These are phyloP conservation scores for Chamaecrista fasciculata DNA, from an alignment of 306 rosid genomes.

Conservation along the genomic window DNA sequence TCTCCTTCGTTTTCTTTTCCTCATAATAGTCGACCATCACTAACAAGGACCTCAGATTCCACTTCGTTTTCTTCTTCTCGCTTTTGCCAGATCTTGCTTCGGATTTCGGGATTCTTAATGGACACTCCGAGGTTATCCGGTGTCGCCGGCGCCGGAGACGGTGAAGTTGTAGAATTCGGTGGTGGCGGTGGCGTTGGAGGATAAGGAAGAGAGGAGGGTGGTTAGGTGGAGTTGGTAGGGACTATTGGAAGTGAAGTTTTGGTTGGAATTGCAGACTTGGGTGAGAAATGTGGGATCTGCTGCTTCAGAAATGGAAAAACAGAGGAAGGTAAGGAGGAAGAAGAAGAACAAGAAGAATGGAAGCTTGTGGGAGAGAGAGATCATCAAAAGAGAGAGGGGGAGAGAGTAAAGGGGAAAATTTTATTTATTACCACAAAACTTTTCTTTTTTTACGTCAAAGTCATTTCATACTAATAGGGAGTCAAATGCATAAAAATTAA, in stretches of 20 bases:
- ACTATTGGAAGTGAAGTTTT: background rate
- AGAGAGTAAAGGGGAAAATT: no score
- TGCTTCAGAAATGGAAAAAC: background rate
- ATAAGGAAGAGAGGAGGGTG: slow-evolving; percentile 13
- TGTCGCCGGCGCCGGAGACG: background rate
- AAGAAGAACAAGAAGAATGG: background rate
- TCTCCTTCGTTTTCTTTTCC: background rate
- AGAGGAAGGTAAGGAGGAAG: background rate
- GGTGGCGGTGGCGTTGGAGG: slow-evolving; percentile 12
- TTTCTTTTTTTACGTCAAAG: no score
- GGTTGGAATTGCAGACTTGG: background rate
- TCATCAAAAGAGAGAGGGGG: no score
- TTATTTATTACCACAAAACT: no score
- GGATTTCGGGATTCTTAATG: slow-evolving; percentile 18
- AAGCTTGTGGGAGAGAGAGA: no score
- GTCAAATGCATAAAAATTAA: no score
- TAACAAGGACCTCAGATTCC: slow-evolving; percentile 24
- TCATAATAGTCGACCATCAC: slow-evolving; percentile 7
- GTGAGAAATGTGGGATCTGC: background rate
- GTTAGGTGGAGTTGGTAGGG: background rate
- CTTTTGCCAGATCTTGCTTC: slow-evolving; percentile 55
- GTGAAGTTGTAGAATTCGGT: slow-evolving; percentile 9
- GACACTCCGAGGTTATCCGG: no score
- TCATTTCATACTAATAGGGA: no score
- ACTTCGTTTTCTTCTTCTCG: slow-evolving; percentile 21